These are phyloP conservation scores for Biscogniauxia marginata DNA, from an alignment of 2,329 filamentous ascomycete species.

Conservation along the genomic window DNA sequence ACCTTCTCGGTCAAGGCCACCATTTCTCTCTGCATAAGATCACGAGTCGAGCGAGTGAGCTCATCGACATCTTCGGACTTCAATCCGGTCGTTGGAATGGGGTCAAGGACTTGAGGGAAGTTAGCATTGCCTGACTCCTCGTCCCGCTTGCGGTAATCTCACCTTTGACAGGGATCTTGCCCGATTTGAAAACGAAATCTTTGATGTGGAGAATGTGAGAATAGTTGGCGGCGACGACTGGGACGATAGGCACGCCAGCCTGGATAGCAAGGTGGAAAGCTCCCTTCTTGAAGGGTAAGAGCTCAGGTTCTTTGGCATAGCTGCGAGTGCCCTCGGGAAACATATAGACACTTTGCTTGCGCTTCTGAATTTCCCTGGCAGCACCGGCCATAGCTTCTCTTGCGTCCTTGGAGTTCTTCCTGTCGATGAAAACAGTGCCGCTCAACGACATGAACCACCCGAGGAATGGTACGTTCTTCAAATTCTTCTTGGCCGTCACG, in stretches of 20 bases:
- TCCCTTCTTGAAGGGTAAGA: conserved; percentile 98
- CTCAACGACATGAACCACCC: conserved; percentile 93
- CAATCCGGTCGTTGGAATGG: conserved; percentile 73
- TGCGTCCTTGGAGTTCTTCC: conserved; percentile 78
- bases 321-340: conserved; percentile 92
- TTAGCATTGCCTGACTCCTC: conserved; percentile 6
- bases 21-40: conserved; percentile 72
- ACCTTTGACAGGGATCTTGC: conserved; percentile 75
- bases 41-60: conserved; percentile 65
- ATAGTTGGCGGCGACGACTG: conserved; percentile 79
- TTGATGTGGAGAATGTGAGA: conserved; percentile 68
- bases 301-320: conserved; percentile 75
- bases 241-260: conserved; percentile 89
- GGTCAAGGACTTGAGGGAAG: conserved; percentile 63
- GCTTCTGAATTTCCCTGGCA: conserved; percentile 71
- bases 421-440: conserved; percentile 93
- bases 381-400: conserved; percentile 83
- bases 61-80: conserved; percentile 75
- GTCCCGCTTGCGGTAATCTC: conserved; percentile 21
- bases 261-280: conserved; percentile 95
- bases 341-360: conserved; percentile 77
- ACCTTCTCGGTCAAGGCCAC: conserved; percentile 52
- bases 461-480: conserved; percentile 78
- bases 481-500: conserved; percentile 85
- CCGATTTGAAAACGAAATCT: conserved; percentile 63